Evolutionary conservation across 352 stramenopile genomes (phyloP).

Genomic region (Albugo candida): DNA sequence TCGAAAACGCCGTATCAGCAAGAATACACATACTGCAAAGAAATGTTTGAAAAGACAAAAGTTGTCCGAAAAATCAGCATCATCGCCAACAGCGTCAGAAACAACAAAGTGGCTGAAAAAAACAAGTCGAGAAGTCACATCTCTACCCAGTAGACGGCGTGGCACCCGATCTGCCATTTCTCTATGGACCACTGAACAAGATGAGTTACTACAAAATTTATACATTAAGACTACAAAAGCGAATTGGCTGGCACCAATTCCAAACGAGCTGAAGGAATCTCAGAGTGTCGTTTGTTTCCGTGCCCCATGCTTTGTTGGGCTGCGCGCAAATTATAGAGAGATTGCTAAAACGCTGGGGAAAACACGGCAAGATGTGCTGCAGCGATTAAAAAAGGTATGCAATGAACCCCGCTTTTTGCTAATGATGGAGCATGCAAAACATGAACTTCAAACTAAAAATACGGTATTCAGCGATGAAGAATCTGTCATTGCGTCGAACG

Average conservation of each 20-base stretch:
- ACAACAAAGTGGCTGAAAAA: background rate
- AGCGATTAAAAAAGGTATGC: slow-evolving; percentile 47
- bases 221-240: slow-evolving; percentile 50
- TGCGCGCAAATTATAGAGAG: slow-evolving; percentile 35
- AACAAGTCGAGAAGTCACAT: slow-evolving; percentile 6
- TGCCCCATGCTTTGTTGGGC: slow-evolving; percentile 30
- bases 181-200: slow-evolving; percentile 30
- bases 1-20: slow-evolving; percentile 11
- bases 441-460: slow-evolving; percentile 9
- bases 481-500: slow-evolving; percentile 24
- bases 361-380: slow-evolving; percentile 59
- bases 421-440: slow-evolving; percentile 34
- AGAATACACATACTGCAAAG: slow-evolving; percentile 2
- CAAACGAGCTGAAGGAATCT: slow-evolving; percentile 32
- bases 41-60: background rate
- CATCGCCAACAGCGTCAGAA: slow-evolving; percentile 1
- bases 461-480: slow-evolving; percentile 25
- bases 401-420: slow-evolving; percentile 34
- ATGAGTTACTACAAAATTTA: slow-evolving; percentile 33
- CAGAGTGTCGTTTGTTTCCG: slow-evolving; percentile 39
- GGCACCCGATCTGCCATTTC: slow-evolving; percentile 2
- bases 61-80: background rate
- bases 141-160: slow-evolving; percentile 2
- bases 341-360: slow-evolving; percentile 46
- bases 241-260: slow-evolving; percentile 38